phyloP scores from a whole-genome alignment of 768 basidiomycete species.

The Kwoniella mangroviensis region DNA sequence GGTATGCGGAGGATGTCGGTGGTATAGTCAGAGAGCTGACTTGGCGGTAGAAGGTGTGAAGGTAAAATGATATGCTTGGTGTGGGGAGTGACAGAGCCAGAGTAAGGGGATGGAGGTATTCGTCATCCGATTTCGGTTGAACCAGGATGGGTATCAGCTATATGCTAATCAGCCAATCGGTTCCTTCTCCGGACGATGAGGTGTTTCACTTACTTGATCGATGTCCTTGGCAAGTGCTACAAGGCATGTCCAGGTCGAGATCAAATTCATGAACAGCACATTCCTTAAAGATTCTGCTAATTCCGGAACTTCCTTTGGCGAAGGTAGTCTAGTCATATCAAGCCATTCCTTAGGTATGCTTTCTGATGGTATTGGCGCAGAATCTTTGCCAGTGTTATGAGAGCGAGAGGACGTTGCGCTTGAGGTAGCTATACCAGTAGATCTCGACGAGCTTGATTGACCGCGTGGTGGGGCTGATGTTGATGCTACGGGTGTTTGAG shows the following conservation, averaged over 20 bases:
- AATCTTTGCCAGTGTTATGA: neutral
- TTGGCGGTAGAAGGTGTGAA: constrained; percentile 22
- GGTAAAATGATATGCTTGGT: neutral
- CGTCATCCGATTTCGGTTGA: neutral
- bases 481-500: neutral
- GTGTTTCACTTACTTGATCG: constrained; percentile 10
- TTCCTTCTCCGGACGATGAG: neutral
- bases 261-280: constrained; percentile 27
- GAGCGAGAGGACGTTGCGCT: neutral
- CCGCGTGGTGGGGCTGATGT: neutral
- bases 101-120: constrained; percentile 22
- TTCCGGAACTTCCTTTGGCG: neutral
- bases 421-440: neutral
- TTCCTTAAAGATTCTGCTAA: constrained; percentile 14
- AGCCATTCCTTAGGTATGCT: constrained; percentile 26
- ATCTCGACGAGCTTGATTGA: constrained; percentile 8
- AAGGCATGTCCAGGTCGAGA: constrained; percentile 33
- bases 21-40: constrained; percentile 9
- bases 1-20: constrained; percentile 1
- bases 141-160: constrained; percentile 1
- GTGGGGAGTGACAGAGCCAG: constrained; percentile 23
- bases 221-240: constrained; percentile 8
- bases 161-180: neutral
- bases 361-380: neutral
- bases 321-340: constrained; percentile 21